Conservation (phyloP, 2,329 filamentous ascomycete genomes). For the Beauveria sp. region DNA sequence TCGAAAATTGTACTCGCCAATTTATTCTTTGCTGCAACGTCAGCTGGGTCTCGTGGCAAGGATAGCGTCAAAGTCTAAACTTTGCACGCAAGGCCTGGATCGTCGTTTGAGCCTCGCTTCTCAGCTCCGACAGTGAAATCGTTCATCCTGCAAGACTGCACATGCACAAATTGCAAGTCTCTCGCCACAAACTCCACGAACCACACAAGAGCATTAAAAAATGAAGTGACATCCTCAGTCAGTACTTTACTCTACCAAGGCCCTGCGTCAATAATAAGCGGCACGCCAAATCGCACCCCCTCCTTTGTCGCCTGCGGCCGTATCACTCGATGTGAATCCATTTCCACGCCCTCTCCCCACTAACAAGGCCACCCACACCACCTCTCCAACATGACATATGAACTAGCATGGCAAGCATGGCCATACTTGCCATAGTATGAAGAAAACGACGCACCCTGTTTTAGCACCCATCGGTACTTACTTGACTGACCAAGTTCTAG, state of each 20-base stretch:
- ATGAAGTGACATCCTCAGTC: too few species aligned
- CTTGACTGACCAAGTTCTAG: not conserved
- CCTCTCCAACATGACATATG: not conserved
- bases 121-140: too few species aligned
- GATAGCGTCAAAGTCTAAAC: not conserved
- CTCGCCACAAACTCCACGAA: too few species aligned
- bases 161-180: too few species aligned
- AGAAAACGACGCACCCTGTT: not conserved
- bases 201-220: too few species aligned
- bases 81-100: too few species aligned
- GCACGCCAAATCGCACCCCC: not conserved
- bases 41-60: not conserved
- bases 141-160: too few species aligned
- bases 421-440: not conserved
- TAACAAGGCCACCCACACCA: slow-evolving; percentile 2
- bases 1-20: not conserved
- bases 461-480: not conserved
- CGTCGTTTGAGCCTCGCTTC: too few species aligned
- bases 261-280: not conserved
- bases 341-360: not conserved
- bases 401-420: not conserved
- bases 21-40: not conserved
- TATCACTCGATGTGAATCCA: not conserved
- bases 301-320: not conserved
- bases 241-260: too few species aligned